Evolutionary conservation across 2,329 filamentous ascomycete species (phyloP), one percentile per base, ranked within the genome.

Genomic region (Diplodia sapinea): DNA sequence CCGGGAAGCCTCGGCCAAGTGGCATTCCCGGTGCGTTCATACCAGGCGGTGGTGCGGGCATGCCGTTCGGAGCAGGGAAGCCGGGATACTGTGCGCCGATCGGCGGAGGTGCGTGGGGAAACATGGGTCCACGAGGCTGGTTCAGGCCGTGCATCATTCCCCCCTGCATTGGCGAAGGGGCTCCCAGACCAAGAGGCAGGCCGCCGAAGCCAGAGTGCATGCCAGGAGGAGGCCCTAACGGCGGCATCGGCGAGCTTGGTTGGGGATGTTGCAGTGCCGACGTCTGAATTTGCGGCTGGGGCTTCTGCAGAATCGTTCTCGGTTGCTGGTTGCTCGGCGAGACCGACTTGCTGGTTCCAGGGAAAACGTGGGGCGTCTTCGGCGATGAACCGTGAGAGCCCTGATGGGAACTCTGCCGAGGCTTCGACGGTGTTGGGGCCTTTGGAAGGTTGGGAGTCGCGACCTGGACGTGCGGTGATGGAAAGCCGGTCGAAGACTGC

Each of bases 371-470:
- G 1, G 91, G 89, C 2, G 88, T 86, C 70, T 90, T 88, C 3
- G 92, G 91, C 62, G 88, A 90, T 7, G 88, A 86, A 8, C 87
- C 83, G 75, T 89, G 87, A 11, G 88, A 88, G 31, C 89, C 90
- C 76, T 95, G 93, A 70, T 96, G 92, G 9, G 93, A 95, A 56
- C 87, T 81, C 69, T 94, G 91, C 66, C 92, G 89, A 47, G 89
- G 86, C 70, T 91, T 90, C 71, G 88, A 90, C 9, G 93, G 92
- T 13, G 92, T 94, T 5, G 93, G 89, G 23, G 89, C 89, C 77
- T 97, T 97, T 13, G 93, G 89, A 56, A 96, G 81, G 31, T 88
- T 89, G 8, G 95, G 94, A 40, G 92, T 95, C 11, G 91, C 91
- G 69, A 92, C 84, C 33, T 90, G 82, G 62, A 94, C 86, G 75